phyloP scores from a whole-genome alignment of 176 grass and related monocot genomes.

The Lolium multiflorum region DNA sequence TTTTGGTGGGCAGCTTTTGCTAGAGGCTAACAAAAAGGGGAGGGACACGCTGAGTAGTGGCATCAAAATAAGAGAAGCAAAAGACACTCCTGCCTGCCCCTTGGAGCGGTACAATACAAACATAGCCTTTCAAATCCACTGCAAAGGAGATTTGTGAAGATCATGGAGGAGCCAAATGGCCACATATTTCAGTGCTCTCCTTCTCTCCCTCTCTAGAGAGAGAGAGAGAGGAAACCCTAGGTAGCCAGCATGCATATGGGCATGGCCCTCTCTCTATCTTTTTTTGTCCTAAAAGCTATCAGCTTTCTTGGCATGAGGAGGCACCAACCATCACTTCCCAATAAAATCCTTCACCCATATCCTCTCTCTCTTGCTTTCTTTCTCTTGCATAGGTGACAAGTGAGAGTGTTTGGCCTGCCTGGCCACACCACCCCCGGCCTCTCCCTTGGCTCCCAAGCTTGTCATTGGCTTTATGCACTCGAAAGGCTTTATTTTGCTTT shows the following conservation, averaged over 20 bases:
- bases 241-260: constrained; percentile 21
- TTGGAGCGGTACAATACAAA: constrained; percentile 59
- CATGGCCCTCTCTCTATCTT: constrained; percentile 42
- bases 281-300: constrained; percentile 46
- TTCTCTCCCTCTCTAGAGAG: constrained; percentile 8
- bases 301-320: constrained; percentile 67
- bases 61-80: constrained; percentile 61
- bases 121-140: constrained; percentile 63
- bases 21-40: constrained; percentile 62
- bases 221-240: constrained; percentile 39
- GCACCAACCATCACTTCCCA: constrained; percentile 68
- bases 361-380: background rate
- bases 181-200: constrained; percentile 54
- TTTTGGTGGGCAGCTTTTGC: constrained; percentile 41
- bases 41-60: constrained; percentile 50
- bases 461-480: constrained; percentile 57
- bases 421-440: background rate
- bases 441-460: constrained; percentile 67
- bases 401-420: constrained; percentile 51
- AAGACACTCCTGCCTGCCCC: constrained; percentile 52
- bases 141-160: constrained; percentile 58
- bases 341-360: constrained; percentile 43
- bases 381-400: constrained; percentile 55
- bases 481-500: constrained; percentile 24
- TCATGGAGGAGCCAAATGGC: constrained; percentile 45